Base-by-base conservation (phyloP, 2,329 filamentous ascomycete genomes). In the Ophiocordyceps polyrhachis-furcata region DNA sequence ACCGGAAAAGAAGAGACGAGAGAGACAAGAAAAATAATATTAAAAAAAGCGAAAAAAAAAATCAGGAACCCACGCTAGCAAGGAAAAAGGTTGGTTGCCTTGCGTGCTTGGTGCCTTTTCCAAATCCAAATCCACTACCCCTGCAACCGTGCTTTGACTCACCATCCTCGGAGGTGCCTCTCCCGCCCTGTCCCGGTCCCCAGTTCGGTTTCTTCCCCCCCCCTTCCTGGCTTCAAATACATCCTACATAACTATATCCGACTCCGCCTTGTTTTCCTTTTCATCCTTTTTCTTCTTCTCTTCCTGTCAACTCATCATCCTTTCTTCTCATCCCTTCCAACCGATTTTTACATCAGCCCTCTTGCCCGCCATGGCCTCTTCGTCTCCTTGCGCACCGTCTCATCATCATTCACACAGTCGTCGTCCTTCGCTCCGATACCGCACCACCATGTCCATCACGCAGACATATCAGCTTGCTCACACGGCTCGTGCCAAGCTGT, bases 401-500 rank as follows among this genome's bases (percentile, higher is more conserved):
- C 31, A 15, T 38, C 45, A 53, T 43, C 37, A 47, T 15, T 23
- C 21, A 23, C 21, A 23, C 21, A 3, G 21, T 23, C 7, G 2
- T 28, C 25, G 25, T 9, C 21, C 50, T 55, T 59, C 45, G 53
- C 53, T 56, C 57, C 42, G 45, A 52, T 47, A 53, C 67, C 43
- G 63, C 67, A 83, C 87, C 66, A 88, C 82, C 68, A 96, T 96
- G 91, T 93, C 83, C 62, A 82, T 96, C 69, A 93, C 89, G 25
- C 87, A 95, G 68, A 96, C 89, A 49, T 98, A 96, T 81, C 94
- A 86, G 71, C 82, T 96, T 57, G 91, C 91, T 62, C 88, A 94
- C 73, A 89, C 88, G 66, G 91, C 91, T 61, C 80, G 91, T 63
- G 82, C 81, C 56, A 98, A 98, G 86, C 87, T 98, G 59, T 87